phyloP scores from a whole-genome alignment of 2,329 filamentous ascomycete species.

The Fusarium nematophilum region DNA sequence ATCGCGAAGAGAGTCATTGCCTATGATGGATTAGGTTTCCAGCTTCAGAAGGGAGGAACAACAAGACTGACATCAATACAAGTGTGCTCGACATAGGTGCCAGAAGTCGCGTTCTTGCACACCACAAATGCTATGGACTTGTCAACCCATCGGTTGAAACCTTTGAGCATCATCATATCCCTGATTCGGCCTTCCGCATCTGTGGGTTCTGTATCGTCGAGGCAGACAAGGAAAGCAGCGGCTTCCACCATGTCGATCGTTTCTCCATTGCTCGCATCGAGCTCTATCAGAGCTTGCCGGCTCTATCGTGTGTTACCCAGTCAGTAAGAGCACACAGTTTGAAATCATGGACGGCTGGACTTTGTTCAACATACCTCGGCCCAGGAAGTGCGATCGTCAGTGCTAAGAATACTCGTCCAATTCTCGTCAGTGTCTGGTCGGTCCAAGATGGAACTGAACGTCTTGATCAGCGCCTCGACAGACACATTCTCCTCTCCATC shows the following conservation, averaged over 20 bases:
- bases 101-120: slow-evolving; percentile 25
- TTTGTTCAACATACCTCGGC: slow-evolving; percentile 8
- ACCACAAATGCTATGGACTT: slow-evolving; percentile 24
- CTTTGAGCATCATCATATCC: slow-evolving; percentile 22
- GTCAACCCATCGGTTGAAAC: slow-evolving; percentile 30
- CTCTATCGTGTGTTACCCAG: slow-evolving; percentile 5
- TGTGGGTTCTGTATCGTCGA: slow-evolving; percentile 21
- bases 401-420: slow-evolving; percentile 26
- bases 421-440: slow-evolving; percentile 2
- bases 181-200: slow-evolving; percentile 17
- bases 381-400: slow-evolving; percentile 30
- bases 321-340: background rate
- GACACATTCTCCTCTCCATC: slow-evolving; percentile 7
- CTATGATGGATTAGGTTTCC: slow-evolving; percentile 2
- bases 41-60: background rate
- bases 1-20: slow-evolving; percentile 24
- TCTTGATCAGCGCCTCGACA: slow-evolving; percentile 5
- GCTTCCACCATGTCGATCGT: slow-evolving; percentile 25
- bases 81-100: slow-evolving; percentile 27
- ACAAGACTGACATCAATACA: slow-evolving; percentile 22
- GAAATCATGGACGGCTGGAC: background rate
- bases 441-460: slow-evolving; percentile 6
- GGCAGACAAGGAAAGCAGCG: slow-evolving; percentile 24
- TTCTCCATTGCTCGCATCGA: slow-evolving; percentile 9
- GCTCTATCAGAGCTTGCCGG: slow-evolving; percentile 15